Evolutionary conservation across 164 flowering plant species (phyloP).

Genomic region (Akebia trifoliata): DNA sequence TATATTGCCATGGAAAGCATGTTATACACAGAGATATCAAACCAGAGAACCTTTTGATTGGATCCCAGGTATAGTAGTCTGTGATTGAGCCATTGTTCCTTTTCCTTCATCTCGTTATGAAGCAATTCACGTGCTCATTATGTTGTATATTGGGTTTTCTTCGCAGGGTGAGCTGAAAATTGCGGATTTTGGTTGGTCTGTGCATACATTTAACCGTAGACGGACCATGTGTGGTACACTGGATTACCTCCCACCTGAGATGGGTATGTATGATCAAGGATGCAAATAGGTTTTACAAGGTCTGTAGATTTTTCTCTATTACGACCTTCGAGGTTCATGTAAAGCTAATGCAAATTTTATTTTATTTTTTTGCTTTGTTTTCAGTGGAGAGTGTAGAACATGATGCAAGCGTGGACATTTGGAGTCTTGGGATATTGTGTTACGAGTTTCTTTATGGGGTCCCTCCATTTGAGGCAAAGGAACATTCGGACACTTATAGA

Average conservation of each 20-base stretch:
- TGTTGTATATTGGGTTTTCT: conserved; percentile 6
- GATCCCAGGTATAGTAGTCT: conserved; percentile 53
- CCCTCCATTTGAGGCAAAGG: conserved; percentile 98
- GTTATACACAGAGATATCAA: conserved; percentile 97
- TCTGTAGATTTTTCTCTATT: not conserved
- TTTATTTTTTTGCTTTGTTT: conserved; percentile 39
- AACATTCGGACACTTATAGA: conserved; percentile 91
- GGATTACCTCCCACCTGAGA: conserved; percentile 97
- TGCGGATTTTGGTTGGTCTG: conserved; percentile 99
- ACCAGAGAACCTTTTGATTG: conserved; percentile 91
- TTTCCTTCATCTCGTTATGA: not conserved
- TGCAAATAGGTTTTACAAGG: no score
- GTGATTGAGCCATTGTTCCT: not conserved
- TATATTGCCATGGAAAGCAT: conserved; percentile 94
- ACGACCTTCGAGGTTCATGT: not conserved
- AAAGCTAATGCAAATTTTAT: not conserved
- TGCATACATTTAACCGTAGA: conserved; percentile 89
- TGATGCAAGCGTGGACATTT: conserved; percentile 92
- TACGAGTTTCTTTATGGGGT: conserved; percentile 91
- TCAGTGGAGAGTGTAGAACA: conserved; percentile 94
- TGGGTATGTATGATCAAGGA: conserved; percentile 77
- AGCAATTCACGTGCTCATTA: conserved; percentile 8
- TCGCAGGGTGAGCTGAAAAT: conserved; percentile 89
- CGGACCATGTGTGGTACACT: conserved; percentile 95
- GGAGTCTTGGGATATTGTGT: conserved; percentile 93